A percentile compares a stretch with the other conserved stretches of the same genome.
These are phyloP conservation scores for Cylindrotheca fusiformis DNA, from an alignment of 108 stramenopile species.

Conservation along the genomic window DNA sequence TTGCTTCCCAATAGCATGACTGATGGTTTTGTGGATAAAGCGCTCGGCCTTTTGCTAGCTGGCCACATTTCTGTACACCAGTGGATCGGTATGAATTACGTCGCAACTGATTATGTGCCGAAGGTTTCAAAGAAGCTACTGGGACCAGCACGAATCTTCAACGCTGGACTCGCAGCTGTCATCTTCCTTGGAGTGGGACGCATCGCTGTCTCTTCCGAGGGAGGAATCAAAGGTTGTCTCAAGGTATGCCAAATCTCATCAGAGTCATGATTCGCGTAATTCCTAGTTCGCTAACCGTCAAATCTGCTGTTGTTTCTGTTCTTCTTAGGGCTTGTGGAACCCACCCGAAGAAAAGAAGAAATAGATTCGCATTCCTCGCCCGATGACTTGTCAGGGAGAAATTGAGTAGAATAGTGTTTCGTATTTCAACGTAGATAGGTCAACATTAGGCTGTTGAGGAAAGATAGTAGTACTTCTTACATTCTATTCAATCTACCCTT, in stretches of 20 bases:
- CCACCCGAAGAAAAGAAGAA: slow-evolving; percentile 41
- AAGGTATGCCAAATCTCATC: no score
- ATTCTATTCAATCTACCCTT: no score
- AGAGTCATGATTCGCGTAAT: no score
- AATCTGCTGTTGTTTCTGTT: background rate
- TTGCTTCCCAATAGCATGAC: slow-evolving; percentile 56
- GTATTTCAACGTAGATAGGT: no score
- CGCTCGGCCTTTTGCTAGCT: slow-evolving; percentile 69
- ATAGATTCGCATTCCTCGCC: no score
- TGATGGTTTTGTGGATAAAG: slow-evolving; percentile 59
- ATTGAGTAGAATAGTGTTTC: no score
- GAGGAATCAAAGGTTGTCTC: slow-evolving; percentile 75
- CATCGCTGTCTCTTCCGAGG: slow-evolving; percentile 54
- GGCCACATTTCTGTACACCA: slow-evolving; percentile 74
- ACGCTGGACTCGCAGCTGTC: slow-evolving; percentile 55
- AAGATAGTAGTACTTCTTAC: no score
- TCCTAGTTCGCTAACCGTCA: no score
- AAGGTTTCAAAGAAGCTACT: slow-evolving; percentile 70
- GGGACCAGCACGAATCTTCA: slow-evolving; percentile 72
- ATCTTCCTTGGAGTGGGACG: slow-evolving; percentile 65
- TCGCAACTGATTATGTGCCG: slow-evolving; percentile 92
- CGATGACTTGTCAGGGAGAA: no score
- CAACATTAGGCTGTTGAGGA: no score
- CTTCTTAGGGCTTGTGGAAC: slow-evolving; percentile 58
- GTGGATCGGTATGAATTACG: slow-evolving; percentile 93